Evolutionary conservation across 108 stramenopile species (phyloP), one percentile per base, ranked within the genome.

Genomic region (Fragilariopsis cylindrus): DNA sequence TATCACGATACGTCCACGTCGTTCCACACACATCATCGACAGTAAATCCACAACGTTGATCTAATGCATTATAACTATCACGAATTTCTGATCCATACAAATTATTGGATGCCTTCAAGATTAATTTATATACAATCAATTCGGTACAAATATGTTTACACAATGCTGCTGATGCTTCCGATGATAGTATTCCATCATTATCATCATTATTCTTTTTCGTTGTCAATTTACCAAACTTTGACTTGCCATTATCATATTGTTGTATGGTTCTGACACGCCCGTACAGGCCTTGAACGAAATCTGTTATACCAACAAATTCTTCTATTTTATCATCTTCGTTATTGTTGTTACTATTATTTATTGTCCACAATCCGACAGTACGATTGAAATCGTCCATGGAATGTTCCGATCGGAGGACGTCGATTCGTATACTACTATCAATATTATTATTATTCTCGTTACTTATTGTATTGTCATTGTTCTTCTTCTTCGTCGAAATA

Each of bases 321-420:
- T 63, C 1, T 56, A 56, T n/a, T 63, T 0, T 4, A 39, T 63
- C n/a, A n/a, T 53, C 0, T 15, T 53, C 52, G 15, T 53, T 53
- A n/a, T 53, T 53, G 52, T 53, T 53, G 52, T 15, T 53, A 15
- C n/a, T 53, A 53, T 53, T 39, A 39, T 63, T 39, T 15, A 18
- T 39, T 15, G 62, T 63, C 62, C 62, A 63, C 39, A 63, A 63
- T 7, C 42, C 40, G 40, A 63, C 42, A 7, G 42, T 63, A 63
- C 40, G 30, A 7, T 63, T 42, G 42, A 63, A 63, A 63, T 63
- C 62, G 0, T 63, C 62, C 62, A 63, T 63, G 6, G 62, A 63
- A 39, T 63, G 62, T 39, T 63, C 62, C 39, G 62, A 63, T 63
- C 62, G 62, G 9, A 63, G 19, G 7, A 63, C 62, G 62, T 63